Percentiles rank a stretch among this genome's conserved stretches.
These are phyloP conservation scores for Leishmania mexicana DNA, from an alignment of 208 protist genomes.

Conservation along the genomic window DNA sequence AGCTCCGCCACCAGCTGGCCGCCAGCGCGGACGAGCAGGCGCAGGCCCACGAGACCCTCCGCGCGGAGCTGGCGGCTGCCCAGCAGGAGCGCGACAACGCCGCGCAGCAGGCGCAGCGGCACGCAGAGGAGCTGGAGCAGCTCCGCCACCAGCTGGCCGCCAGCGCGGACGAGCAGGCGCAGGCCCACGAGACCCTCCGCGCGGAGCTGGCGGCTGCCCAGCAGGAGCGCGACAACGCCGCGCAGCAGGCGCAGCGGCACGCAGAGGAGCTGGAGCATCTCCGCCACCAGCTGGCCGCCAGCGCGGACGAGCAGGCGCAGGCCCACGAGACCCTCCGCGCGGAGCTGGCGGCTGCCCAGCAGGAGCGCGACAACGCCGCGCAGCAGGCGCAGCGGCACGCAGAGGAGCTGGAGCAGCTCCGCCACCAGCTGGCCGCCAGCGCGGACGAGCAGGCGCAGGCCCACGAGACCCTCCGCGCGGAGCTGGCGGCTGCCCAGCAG, in stretches of 20 bases:
- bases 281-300: not conserved
- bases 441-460: constrained; percentile 7
- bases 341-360: not conserved
- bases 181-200: no score
- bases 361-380: not conserved
- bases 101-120: no score
- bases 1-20: not conserved
- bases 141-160: no score
- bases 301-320: not conserved
- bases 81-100: no score
- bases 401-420: not conserved
- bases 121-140: not conserved
- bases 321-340: not conserved
- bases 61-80: no score
- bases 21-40: not conserved
- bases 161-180: no score
- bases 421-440: not conserved
- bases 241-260: not conserved
- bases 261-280: not conserved
- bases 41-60: no score
- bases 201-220: no score
- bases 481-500: not conserved
- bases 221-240: no score
- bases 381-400: not conserved
- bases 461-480: not conserved